Conservation (phyloP, 2,329 filamentous ascomycete genomes). For the Sarocladium strictum region DNA sequence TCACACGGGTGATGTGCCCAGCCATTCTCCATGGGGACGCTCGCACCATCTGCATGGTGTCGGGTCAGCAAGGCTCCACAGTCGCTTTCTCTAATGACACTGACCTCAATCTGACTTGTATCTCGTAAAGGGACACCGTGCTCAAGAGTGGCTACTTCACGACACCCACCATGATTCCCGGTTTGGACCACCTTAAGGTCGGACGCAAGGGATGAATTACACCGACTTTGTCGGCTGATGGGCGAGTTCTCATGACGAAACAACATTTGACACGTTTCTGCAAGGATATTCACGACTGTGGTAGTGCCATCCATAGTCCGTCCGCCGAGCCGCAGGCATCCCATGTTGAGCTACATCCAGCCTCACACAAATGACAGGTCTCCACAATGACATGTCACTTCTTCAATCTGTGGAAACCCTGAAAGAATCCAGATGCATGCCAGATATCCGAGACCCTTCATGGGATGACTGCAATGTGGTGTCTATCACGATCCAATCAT, state of each 20-base stretch:
- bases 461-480: background rate
- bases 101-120: background rate
- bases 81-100: background rate
- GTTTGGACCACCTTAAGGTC: background rate
- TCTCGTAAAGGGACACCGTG: background rate
- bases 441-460: background rate
- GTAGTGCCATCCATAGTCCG: background rate
- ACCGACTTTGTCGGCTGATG: conserved; percentile 5
- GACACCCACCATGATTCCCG: background rate
- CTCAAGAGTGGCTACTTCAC: background rate
- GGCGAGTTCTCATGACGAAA: background rate
- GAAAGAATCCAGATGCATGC: background rate
- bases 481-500: background rate
- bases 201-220: background rate
- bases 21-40: conserved; percentile 4
- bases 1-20: conserved; percentile 3
- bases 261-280: background rate
- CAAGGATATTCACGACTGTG: background rate
- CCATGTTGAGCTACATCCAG: background rate
- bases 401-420: background rate
- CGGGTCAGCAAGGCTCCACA: conserved; percentile 7
- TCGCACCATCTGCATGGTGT: background rate
- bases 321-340: background rate
- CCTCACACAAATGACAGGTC: background rate
- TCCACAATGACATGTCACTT: background rate